Base-by-base conservation (phyloP, 345 rosid species). In the Chamaenerion angustifolium region DNA sequence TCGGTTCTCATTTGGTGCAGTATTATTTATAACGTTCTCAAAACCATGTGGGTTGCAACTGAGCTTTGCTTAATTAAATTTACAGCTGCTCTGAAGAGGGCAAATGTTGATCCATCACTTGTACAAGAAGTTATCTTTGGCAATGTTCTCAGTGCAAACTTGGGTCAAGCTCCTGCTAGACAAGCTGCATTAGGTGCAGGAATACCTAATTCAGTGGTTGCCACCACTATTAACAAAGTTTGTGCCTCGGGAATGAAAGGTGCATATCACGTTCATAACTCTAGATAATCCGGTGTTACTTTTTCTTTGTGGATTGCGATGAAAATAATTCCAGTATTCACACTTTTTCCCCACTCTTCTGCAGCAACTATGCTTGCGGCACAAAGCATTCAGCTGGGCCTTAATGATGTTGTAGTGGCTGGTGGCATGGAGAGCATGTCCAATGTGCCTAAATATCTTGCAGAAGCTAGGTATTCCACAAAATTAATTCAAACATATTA, bases 361-460 rank as follows among this genome's bases (percentile, higher is more conserved):
- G 65, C 81, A 92, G 98, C 98, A 43, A 78, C 89, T 5, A 77
- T 82, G 88, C 75, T 92, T 68, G 98, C 96, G 16, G 81, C 88
- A 45, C 96, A 92, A 70, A 84, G 90, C 72, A 82, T 92, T 49
- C 96, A 87, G 66, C 67, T 92, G 63, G 90, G 98, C 53, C 71
- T 92, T 68, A 87, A 87, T 64, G 95, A 92, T 19, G 74, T 84
- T 31, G 90, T 92, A 47, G 95, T 92, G 59, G 85, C 98, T 16
- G 96, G 96, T 60, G 98, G 98, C 71, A 92, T 84, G 96, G 95
- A 92, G 67, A 87, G 80, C 79, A 87, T 92, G 96, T 92, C 98
- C 6, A 92, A 80, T 63, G 81, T 59, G 13, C 98, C 95, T 16
- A 92, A 92, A 55, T 92, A 92, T 61, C 43, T 92, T 43, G 81